Percentiles rank a stretch among this genome's conserved stretches.
Conservation (phyloP, 148 eudicot genomes). For the Nepenthes mirabilis region DNA sequence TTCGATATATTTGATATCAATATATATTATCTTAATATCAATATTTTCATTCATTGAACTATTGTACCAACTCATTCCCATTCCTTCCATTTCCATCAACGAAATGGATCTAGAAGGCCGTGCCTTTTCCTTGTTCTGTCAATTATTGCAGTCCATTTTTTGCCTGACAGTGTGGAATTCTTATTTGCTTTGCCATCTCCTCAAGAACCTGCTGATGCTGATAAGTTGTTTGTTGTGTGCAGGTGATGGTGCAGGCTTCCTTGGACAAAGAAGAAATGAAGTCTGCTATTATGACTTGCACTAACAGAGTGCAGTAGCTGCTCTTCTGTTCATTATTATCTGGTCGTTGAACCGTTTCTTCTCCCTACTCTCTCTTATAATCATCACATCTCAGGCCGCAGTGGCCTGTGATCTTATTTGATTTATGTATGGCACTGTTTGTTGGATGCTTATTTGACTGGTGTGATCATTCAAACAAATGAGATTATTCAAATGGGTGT, state of each 20-base stretch:
- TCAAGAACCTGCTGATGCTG: background rate
- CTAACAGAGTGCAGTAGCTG: slow-evolving; percentile 50
- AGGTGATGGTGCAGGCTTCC: slow-evolving; percentile 73
- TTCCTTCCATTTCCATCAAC: no score
- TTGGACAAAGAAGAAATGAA: slow-evolving; percentile 83
- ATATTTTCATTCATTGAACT: no score
- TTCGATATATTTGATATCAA: no score
- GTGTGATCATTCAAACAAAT: no score
- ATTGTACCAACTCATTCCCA: background rate
- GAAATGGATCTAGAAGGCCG: background rate
- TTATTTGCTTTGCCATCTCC: background rate
- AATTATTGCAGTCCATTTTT: background rate
- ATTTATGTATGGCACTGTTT: no score
- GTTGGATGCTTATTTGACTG: no score
- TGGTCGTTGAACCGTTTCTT: no score
- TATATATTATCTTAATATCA: no score
- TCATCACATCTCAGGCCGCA: no score
- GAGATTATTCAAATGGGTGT: no score
- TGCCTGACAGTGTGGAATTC: background rate
- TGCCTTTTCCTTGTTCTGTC: background rate
- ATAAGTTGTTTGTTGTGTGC: slow-evolving; percentile 9
- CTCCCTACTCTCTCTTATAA: no score
- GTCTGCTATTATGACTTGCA: slow-evolving; percentile 62
- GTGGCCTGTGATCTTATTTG: no score
- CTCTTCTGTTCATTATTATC: background rate